Conservation (phyloP, 2,329 filamentous ascomycete species). For the Endocalyx cinctus region DNA sequence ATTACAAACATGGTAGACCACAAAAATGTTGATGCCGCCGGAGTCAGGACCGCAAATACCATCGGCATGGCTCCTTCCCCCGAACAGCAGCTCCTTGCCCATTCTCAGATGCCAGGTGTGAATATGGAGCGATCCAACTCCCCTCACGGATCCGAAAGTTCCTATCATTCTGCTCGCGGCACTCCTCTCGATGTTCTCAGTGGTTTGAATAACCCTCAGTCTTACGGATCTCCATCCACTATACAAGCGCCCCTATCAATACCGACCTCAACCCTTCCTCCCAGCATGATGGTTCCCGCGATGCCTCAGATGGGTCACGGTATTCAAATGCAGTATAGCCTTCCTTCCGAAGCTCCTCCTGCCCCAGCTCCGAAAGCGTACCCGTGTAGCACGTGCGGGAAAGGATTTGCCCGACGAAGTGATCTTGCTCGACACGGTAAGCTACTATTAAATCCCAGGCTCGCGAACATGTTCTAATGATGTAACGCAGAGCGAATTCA, state of each 20-base stretch:
- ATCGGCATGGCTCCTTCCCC: conserved; percentile 18
- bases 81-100: conserved; percentile 21
- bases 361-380: conserved; percentile 64
- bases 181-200: conserved; percentile 27
- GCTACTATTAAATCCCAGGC: conserved; percentile 28
- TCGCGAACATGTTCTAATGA: conserved; percentile 17
- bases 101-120: conserved; percentile 21
- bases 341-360: conserved; percentile 34
- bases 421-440: conserved; percentile 92
- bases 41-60: too few species aligned
- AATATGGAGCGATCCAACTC: conserved; percentile 51
- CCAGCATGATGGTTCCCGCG: conserved; percentile 38
- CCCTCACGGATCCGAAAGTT: conserved; percentile 57
- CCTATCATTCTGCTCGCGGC: conserved; percentile 44
- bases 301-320: conserved; percentile 31
- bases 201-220: conserved; percentile 36
- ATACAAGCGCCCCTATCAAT: conserved; percentile 49
- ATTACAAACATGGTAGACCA: conserved; percentile 29
- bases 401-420: conserved; percentile 88
- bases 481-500: conserved; percentile 78
- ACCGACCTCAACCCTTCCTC: conserved; percentile 38
- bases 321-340: too few species aligned
- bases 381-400: conserved; percentile 82
- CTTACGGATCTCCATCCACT: conserved; percentile 49
- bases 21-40: conserved; percentile 22